Conservation (phyloP, 139 green algal genomes). For the Dunaliella primolecta region DNA sequence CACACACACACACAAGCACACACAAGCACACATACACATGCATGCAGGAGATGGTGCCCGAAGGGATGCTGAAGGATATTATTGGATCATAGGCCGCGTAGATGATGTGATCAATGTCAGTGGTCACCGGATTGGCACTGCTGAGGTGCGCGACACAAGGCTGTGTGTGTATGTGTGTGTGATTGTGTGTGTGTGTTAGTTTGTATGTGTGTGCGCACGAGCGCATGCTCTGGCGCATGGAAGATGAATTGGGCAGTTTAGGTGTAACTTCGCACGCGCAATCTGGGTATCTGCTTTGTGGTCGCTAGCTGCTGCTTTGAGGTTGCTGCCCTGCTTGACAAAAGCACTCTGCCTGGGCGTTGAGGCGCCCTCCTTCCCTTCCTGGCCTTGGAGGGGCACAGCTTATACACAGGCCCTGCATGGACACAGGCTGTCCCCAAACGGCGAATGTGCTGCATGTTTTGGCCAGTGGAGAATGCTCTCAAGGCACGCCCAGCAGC, state of each 20-base stretch:
- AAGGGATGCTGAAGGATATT: conserved; percentile 31
- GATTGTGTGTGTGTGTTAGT: no score
- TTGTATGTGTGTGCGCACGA: no score
- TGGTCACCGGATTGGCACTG: conserved; percentile 91
- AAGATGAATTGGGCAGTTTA: not conserved
- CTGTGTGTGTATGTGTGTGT: no score
- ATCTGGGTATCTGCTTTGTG: no score
- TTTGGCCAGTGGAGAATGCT: conserved; percentile 94
- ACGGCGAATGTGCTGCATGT: no score
- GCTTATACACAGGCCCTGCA: no score
- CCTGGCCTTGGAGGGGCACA: no score
- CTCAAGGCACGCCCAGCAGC: conserved; percentile 74
- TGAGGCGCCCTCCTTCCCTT: no score
- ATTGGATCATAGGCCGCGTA: conserved; percentile 83
- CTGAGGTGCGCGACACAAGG: conserved; percentile 98
- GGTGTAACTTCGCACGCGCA: conserved; percentile 35
- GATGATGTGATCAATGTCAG: conserved; percentile 90
- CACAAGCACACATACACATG: not conserved
- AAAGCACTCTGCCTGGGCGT: no score
- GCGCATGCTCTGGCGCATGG: conserved; percentile 71
- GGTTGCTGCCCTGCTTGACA: no score
- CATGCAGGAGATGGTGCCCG: not conserved
- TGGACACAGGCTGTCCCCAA: no score
- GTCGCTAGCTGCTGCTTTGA: no score
- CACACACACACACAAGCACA: not conserved